A percentile compares a stretch with the other conserved stretches of the same genome.
These are phyloP conservation scores for Dendrothele bispora DNA, from an alignment of 768 basidiomycete genomes.

Conservation along the genomic window DNA sequence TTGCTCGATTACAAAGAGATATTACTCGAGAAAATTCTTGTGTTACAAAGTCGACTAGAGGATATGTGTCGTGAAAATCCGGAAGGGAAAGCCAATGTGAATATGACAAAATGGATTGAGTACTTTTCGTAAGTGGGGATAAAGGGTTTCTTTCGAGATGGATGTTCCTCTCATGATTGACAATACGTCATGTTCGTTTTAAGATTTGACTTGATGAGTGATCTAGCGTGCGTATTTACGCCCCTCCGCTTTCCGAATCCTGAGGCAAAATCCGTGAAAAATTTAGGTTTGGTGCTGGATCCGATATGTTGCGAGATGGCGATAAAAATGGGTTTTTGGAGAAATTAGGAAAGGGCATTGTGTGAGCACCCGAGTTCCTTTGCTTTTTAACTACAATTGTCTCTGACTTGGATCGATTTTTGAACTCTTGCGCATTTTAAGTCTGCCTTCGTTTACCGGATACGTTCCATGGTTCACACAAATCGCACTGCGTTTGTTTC, in stretches of 20 bases:
- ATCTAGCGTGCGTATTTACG: too few species aligned
- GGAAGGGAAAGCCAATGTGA: neutral
- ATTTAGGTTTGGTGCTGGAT: slow-evolving; percentile 38
- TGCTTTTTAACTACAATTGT: neutral
- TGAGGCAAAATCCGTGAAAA: slow-evolving; percentile 14
- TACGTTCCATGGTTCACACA: slow-evolving; percentile 7
- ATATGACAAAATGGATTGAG: neutral
- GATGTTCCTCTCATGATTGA: neutral
- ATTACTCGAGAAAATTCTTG: neutral
- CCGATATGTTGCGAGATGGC: slow-evolving; percentile 35
- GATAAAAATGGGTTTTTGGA: slow-evolving; percentile 30
- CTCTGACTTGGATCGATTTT: neutral
- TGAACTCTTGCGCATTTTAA: too few species aligned
- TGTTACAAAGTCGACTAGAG: neutral
- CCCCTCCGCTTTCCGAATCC: too few species aligned
- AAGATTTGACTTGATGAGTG: too few species aligned
- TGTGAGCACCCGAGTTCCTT: slow-evolving; percentile 8
- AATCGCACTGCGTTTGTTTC: slow-evolving; percentile 14
- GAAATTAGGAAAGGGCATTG: slow-evolving; percentile 27
- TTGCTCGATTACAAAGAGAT: neutral
- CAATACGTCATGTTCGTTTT: neutral
- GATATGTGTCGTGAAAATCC: neutral
- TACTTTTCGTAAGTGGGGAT: neutral
- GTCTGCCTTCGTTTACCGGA: slow-evolving; percentile 6
- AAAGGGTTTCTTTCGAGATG: slow-evolving; percentile 4